Evolutionary conservation across 202 grass and related monocot species (phyloP).

Genomic region (Zizania palustris): DNA sequence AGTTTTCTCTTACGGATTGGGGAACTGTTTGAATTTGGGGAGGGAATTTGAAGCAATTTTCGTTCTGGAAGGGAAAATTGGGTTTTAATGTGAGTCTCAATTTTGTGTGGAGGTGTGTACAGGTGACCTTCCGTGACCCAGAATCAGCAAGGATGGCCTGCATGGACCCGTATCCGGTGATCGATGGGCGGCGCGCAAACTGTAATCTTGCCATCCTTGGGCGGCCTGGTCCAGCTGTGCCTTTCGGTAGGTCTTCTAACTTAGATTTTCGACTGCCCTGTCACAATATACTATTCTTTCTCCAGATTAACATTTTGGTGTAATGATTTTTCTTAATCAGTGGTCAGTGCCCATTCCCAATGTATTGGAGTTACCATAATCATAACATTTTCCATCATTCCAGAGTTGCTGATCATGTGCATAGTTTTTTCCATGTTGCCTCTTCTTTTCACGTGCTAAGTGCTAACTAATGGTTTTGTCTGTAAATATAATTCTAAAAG

Average conservation of each 20-base stretch:
- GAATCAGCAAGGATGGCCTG: constrained; percentile 73
- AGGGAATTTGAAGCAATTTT: not conserved
- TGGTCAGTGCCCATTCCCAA: constrained; percentile 36
- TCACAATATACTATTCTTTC: constrained; percentile 17
- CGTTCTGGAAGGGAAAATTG: not conserved
- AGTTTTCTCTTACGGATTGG: not conserved
- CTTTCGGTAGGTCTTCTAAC: constrained; percentile 63
- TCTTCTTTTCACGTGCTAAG: constrained; percentile 35
- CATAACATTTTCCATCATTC: constrained; percentile 29
- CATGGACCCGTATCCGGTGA: constrained; percentile 63
- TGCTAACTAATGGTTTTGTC: constrained; percentile 27
- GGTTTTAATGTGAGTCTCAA: constrained; percentile 18
- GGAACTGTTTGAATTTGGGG: not conserved
- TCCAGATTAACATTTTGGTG: not conserved
- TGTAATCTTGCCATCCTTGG: constrained; percentile 78
- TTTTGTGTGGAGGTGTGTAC: constrained; percentile 26
- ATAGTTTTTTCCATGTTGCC: not conserved
- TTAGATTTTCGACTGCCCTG: constrained; percentile 22
- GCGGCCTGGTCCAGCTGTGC: constrained; percentile 65
- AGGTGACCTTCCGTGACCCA: constrained; percentile 74
- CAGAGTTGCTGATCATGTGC: not conserved
- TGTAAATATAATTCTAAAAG: constrained; percentile 12
- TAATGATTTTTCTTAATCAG: constrained; percentile 4
- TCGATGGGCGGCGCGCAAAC: constrained; percentile 67
- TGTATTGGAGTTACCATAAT: constrained; percentile 35